Percentiles rank a stretch among this genome's conserved stretches.
phyloP scores from a whole-genome alignment of 2,329 filamentous ascomycete genomes.

The Penicillium sp. region DNA sequence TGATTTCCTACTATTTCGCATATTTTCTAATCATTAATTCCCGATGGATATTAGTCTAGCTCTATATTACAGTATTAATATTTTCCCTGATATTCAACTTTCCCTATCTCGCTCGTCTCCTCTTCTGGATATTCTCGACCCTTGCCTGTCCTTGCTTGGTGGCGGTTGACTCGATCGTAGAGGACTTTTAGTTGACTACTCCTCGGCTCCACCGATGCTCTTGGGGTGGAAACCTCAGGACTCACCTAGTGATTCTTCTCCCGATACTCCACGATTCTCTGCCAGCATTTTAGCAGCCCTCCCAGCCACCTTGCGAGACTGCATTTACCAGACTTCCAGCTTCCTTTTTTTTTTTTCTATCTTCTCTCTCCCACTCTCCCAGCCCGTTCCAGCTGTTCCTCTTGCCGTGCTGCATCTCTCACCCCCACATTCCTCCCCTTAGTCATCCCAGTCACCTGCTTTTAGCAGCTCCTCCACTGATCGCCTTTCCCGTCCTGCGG shows the following conservation, averaged over 20 bases:
- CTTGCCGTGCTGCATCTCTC: constrained; percentile 6
- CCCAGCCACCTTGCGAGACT: constrained; percentile 1
- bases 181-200: constrained; percentile 12
- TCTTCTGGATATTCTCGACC: constrained; percentile 2
- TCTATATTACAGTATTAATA: background rate
- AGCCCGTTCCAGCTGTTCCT: background rate
- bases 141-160: constrained; percentile 21
- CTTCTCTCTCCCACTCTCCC: background rate
- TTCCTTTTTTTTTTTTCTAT: constrained; percentile 8
- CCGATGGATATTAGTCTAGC: background rate
- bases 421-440: constrained; percentile 15
- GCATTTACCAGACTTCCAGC: background rate
- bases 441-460: constrained; percentile 23
- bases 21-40: background rate
- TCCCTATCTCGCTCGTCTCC: constrained; percentile 6
- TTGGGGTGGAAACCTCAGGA: constrained; percentile 28
- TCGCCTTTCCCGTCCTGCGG: constrained; percentile 30
- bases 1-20: background rate
- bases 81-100: background rate
- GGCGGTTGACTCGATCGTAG: constrained; percentile 23
- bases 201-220: constrained; percentile 6
- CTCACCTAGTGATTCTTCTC: constrained; percentile 28
- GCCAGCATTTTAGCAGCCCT: constrained; percentile 14
- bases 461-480: constrained; percentile 21
- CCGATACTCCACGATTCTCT: constrained; percentile 11